Conservation (phyloP, 139 green algal genomes). For the Chlorella sp. region DNA sequence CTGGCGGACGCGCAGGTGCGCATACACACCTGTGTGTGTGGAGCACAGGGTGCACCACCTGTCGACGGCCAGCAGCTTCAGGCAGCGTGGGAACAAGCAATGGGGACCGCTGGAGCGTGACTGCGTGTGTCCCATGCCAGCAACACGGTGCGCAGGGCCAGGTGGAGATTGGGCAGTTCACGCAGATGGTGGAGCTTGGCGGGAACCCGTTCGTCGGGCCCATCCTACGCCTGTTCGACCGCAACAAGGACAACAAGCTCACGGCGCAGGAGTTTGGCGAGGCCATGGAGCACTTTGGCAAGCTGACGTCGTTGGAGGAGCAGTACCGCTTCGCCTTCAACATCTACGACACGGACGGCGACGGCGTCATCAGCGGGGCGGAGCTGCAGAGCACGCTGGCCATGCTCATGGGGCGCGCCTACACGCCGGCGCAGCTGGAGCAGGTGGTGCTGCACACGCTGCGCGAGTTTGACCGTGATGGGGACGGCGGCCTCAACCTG, state of each 20-base stretch:
- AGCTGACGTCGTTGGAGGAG: constrained; percentile 13
- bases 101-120: no score
- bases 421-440: constrained; percentile 20
- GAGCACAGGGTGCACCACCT: no score
- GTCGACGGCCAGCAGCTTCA: no score
- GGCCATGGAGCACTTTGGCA: background rate
- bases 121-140: no score
- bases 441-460: constrained; percentile 27
- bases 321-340: constrained; percentile 27
- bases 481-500: constrained; percentile 14
- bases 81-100: no score
- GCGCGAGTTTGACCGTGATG: constrained; percentile 22
- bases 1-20: background rate
- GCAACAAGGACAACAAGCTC: constrained; percentile 9
- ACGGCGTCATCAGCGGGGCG: constrained; percentile 15
- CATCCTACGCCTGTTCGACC: constrained; percentile 22
- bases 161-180: background rate
- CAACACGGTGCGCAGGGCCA: background rate
- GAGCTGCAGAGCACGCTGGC: constrained; percentile 18
- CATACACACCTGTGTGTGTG: no score
- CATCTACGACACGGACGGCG: constrained; percentile 17
- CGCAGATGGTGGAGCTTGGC: background rate
- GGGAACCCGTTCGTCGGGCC: background rate
- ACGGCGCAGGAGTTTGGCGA: constrained; percentile 13
- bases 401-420: constrained; percentile 8